Conservation (phyloP, 176 grass and related monocot species). For the Carex scoparia region DNA sequence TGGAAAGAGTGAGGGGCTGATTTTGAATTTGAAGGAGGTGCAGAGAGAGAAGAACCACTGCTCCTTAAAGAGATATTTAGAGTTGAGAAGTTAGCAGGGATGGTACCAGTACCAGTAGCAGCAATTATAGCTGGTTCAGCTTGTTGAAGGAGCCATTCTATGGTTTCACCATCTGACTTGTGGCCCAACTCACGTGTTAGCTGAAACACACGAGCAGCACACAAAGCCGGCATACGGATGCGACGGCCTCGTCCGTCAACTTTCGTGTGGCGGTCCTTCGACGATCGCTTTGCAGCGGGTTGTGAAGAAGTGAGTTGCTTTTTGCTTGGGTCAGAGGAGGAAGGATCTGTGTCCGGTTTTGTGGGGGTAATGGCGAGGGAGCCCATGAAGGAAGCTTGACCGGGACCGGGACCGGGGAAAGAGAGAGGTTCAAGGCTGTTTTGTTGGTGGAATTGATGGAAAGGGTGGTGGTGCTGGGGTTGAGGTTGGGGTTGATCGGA, state of each 20-base stretch:
- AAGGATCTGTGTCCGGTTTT: slow-evolving; percentile 20
- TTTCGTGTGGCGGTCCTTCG: slow-evolving; percentile 95
- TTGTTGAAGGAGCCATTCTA: slow-evolving; percentile 97
- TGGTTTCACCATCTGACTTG: slow-evolving; percentile 95
- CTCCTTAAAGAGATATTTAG: slow-evolving; percentile 77
- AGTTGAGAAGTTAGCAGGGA: slow-evolving; percentile 85
- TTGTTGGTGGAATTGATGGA: slow-evolving; percentile 50
- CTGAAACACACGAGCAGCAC: slow-evolving; percentile 93
- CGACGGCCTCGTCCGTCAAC: slow-evolving; percentile 85
- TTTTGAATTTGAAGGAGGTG: slow-evolving; percentile 25
- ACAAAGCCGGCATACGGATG: slow-evolving; percentile 98
- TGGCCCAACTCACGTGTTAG: slow-evolving; percentile 95
- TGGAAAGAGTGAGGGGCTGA: slow-evolving; percentile 36
- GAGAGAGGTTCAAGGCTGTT: slow-evolving; percentile 34
- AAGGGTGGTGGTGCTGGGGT: slow-evolving; percentile 38
- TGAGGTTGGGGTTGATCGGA: slow-evolving; percentile 55
- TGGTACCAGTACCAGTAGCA: slow-evolving; percentile 81
- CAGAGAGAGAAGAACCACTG: slow-evolving; percentile 32
- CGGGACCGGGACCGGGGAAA: slow-evolving; percentile 9
- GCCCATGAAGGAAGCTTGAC: slow-evolving; percentile 58
- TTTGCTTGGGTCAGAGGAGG: slow-evolving; percentile 37
- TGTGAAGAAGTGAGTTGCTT: slow-evolving; percentile 34
- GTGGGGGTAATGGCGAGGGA: slow-evolving; percentile 40
- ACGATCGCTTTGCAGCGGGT: slow-evolving; percentile 43
- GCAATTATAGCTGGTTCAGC: slow-evolving; percentile 95